Base-by-base conservation (phyloP, 768 basidiomycete species). In the Tricholoma flavovirens region DNA sequence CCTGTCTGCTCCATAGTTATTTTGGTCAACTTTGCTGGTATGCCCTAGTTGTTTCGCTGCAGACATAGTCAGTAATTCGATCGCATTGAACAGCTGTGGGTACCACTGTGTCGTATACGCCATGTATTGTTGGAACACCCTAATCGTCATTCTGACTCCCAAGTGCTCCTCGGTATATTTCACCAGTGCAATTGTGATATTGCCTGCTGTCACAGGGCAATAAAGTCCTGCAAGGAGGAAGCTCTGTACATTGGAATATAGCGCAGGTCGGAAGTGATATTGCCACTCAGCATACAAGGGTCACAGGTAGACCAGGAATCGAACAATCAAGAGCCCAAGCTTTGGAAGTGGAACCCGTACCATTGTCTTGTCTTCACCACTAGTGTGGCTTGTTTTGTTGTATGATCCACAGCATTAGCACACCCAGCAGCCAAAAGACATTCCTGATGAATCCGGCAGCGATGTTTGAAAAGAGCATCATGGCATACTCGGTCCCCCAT, bases 371-470 rank as follows among this genome's bases (percentile, higher is more conserved):
- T 32, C 30, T 11, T 32, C 30, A 26, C 24, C 24, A 26, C 3
- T 32, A 11, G 10, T 32, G 30, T 32, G 30, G 10, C 30, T 32
- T 8, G 30, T 32, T 32, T 32, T 32, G 30, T 32, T 40, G n/a
- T 40, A 40, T 6, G 38, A 40, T 6, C 38, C 38, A 6, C 5
- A n/a, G 3, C n/a, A 40, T 19, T 5, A 40, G n/a, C n/a, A 19
- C 8, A 19, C n/a, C n/a, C n/a, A 40, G 4, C 8, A 40, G n/a
- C 38, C 38, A 40, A 17, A 61, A 56, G 9, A 61, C 38, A 49
- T 64, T 64, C 9, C 63, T 24, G 14, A 60, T 56, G 1, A 51
- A 45, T 2, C 64, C 64, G 0, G 60, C 62, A 11, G 49, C 15
- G 17, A 60, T 50, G 26, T 66, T 66, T 26, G 24, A 26, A 26